phyloP scores from a whole-genome alignment of 116 monocot genomes.

The Dioscorea cayenensis region DNA sequence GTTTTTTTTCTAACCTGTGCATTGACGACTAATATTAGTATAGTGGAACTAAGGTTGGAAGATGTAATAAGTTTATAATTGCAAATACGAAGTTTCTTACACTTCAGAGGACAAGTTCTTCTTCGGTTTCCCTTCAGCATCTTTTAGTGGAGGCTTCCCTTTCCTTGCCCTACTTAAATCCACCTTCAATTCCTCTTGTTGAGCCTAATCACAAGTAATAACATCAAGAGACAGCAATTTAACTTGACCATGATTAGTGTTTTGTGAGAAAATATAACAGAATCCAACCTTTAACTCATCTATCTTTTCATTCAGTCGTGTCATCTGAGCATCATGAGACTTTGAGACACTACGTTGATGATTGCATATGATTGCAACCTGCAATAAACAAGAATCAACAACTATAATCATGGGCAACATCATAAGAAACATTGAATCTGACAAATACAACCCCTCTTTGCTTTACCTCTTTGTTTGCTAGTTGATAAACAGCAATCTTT shows the following conservation, averaged over 20 bases:
- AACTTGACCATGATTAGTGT: background rate
- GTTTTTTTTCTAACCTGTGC: slow-evolving; percentile 78
- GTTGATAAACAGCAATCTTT: slow-evolving; percentile 86
- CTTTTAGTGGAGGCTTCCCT: slow-evolving; percentile 82
- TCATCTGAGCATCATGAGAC: slow-evolving; percentile 87
- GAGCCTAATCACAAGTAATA: slow-evolving; percentile 27
- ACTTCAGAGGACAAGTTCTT: slow-evolving; percentile 63
- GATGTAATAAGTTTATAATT: background rate
- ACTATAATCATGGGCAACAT: background rate
- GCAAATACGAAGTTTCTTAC: slow-evolving; percentile 31
- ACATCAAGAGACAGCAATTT: background rate
- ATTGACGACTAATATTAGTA: background rate
- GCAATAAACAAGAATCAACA: slow-evolving; percentile 1
- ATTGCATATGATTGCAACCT: slow-evolving; percentile 99
- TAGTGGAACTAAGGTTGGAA: background rate
- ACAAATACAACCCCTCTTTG: background rate
- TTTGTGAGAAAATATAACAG: slow-evolving; percentile 2
- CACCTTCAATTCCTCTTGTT: slow-evolving; percentile 60
- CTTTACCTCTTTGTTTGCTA: slow-evolving; percentile 90
- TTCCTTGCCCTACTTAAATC: slow-evolving; percentile 77
- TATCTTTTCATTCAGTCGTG: slow-evolving; percentile 82
- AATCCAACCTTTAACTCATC: slow-evolving; percentile 69
- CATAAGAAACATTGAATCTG: background rate
- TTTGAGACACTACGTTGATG: slow-evolving; percentile 96
- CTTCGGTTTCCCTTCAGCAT: slow-evolving; percentile 72